Base-by-base conservation (phyloP, 2,329 filamentous ascomycete genomes). In the Bipolaris bicolor region DNA sequence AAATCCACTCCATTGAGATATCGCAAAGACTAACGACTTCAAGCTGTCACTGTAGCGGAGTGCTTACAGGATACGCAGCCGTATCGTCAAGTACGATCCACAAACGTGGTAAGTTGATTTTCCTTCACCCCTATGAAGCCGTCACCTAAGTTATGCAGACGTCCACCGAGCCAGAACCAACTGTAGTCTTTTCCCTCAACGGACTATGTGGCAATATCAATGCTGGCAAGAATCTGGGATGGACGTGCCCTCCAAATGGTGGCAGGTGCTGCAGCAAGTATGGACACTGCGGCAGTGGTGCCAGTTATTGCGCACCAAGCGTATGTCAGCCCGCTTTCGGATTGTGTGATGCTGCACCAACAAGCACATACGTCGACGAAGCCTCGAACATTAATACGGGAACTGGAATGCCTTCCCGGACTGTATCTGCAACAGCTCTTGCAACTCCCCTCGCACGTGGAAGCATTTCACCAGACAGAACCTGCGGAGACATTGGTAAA, bases 211-310 rank as follows among this genome's bases (percentile, higher is more conserved):
- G 57, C 11, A 55, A 55, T 20, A 52, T 56, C 52, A 52, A 49
- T 37, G 57, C 57, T 16, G 57, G 57, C 43, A 44, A 43, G 3
- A 59, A 59, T 11, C 29, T 56, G 11, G 57, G 57, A 24, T 59
- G 52, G 52, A 59, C 52, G 0, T 59, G 57, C 29, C 57, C 57
- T 26, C 45, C 55, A 11, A 54, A 50, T 33, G 43, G 57, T 36
- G 49, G 57, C 31, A 46, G 52, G 31, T 59, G 57, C 33, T 58
- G 55, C 45, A 56, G 52, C 48, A 59, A 53, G 44, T 56, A 56
- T 15, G 52, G 57, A 7, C 52, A 52, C 26, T 60, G 52, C 34
- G 57, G 57, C 4, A 51, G 50, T 9, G 49, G 36, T 16, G 20
- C 18, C 20, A 39, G 45, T 16, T 58, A 57, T 43, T 57, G 48